Percentiles rank a stretch among this genome's conserved stretches.
These are phyloP conservation scores for Vitis hybrid DNA, from an alignment of 177 flowering plant species.

Conservation along the genomic window DNA sequence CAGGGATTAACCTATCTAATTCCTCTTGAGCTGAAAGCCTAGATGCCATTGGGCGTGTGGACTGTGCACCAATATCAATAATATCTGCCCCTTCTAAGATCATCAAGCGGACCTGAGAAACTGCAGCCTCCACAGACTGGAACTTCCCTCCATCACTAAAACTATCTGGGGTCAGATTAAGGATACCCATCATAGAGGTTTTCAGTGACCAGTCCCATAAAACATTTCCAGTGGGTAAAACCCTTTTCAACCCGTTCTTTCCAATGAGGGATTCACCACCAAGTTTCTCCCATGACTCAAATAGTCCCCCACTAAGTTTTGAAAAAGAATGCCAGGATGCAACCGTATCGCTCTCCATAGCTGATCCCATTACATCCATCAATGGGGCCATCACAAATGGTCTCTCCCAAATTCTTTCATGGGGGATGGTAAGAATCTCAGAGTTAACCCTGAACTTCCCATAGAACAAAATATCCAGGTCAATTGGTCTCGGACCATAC, in stretches of 20 bases:
- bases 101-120: conserved; percentile 72
- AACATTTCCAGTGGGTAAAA: conserved; percentile 64
- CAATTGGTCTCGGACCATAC: conserved; percentile 95
- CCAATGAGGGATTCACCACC: conserved; percentile 84
- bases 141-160: conserved; percentile 95
- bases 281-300: conserved; percentile 71
- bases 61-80: conserved; percentile 92
- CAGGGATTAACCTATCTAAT: conserved; percentile 73
- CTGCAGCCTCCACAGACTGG: conserved; percentile 59
- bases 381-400: conserved; percentile 95
- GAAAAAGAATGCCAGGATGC: conserved; percentile 82
- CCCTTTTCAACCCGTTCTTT: conserved; percentile 72
- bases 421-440: conserved; percentile 75
- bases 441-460: conserved; percentile 67
- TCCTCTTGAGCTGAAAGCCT: conserved; percentile 75
- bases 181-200: conserved; percentile 86
- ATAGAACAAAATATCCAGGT: conserved; percentile 86
- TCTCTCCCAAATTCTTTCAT: conserved; percentile 93
- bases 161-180: conserved; percentile 94
- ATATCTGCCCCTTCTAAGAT: conserved; percentile 86
- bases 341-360: conserved; percentile 57
- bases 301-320: conserved; percentile 51
- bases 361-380: conserved; percentile 72
- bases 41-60: conserved; percentile 84
- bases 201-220: conserved; percentile 79